These are phyloP conservation scores for Penicillium janthinellum DNA, from an alignment of 2,329 filamentous ascomycete genomes.

Conservation along the genomic window DNA sequence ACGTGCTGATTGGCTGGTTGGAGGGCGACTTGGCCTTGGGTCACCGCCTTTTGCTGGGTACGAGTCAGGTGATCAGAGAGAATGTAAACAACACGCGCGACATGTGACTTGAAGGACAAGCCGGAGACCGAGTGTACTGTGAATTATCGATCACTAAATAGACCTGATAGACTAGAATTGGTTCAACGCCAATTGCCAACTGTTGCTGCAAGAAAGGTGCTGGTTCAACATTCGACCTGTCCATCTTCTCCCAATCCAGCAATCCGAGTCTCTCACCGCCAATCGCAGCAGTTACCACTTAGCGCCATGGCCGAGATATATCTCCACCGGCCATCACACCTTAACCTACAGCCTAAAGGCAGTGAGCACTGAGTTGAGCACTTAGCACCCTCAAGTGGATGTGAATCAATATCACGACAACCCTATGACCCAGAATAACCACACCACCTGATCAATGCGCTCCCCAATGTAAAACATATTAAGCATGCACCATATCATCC, in stretches of 20 bases:
- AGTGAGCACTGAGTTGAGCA: too few species aligned
- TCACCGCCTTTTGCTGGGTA: constrained; percentile 27
- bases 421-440: too few species aligned
- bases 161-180: too few species aligned
- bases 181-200: too few species aligned
- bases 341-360: neutral
- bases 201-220: neutral
- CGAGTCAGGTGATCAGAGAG: constrained; percentile 10
- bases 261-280: constrained; percentile 6
- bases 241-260: neutral
- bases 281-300: neutral
- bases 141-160: neutral
- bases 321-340: neutral
- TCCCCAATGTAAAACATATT: neutral
- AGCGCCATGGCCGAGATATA: constrained; percentile 8
- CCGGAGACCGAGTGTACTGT: too few species aligned
- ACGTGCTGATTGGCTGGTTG: constrained; percentile 31
- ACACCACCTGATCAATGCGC: too few species aligned
- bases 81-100: too few species aligned
- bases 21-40: neutral
- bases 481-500: neutral
- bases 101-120: neutral
- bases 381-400: too few species aligned
- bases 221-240: too few species aligned
- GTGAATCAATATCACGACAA: too few species aligned